Conservation (phyloP, 1,139 yeast genomes). For the Yamadazyma dushanensis region DNA sequence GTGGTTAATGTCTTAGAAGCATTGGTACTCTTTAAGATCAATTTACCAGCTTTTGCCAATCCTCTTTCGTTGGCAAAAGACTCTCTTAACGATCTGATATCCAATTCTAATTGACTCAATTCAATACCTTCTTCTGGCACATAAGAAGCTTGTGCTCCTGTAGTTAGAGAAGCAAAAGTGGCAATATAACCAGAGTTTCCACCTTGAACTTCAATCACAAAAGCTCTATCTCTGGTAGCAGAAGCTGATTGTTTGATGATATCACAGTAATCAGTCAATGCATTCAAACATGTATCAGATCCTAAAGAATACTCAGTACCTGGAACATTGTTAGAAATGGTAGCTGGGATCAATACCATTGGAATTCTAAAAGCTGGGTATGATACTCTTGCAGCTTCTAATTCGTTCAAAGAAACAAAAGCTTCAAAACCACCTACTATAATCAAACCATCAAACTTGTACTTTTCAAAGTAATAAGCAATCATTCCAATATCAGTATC, state of each 20-base stretch:
- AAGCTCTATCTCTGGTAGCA: constrained; percentile 90
- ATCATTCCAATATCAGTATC: constrained; percentile 69
- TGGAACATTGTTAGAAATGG: constrained; percentile 96
- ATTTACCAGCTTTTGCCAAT: constrained; percentile 73
- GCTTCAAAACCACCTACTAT: constrained; percentile 84
- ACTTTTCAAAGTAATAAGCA: constrained; percentile 75
- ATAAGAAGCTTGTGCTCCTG: constrained; percentile 91
- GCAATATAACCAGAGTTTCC: constrained; percentile 96
- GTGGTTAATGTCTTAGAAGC: constrained; percentile 71
- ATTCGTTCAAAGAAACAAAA: constrained; percentile 64
- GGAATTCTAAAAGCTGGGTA: constrained; percentile 79
- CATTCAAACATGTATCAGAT: constrained; percentile 89
- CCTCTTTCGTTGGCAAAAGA: constrained; percentile 78
- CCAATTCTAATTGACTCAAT: constrained; percentile 29
- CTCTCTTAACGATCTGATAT: constrained; percentile 46
- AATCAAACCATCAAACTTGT: constrained; percentile 69
- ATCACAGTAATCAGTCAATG: constrained; percentile 89
- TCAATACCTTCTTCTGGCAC: constrained; percentile 89
- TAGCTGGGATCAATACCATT: constrained; percentile 78
- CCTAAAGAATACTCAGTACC: constrained; percentile 96
- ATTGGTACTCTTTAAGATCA: constrained; percentile 66
- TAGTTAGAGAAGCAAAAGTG: constrained; percentile 80
- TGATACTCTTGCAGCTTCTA: constrained; percentile 58
- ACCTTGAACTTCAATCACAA: constrained; percentile 97
- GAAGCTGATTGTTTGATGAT: constrained; percentile 94